phyloP scores from a whole-genome alignment of 345 rosid species.

The Brassica juncea region DNA sequence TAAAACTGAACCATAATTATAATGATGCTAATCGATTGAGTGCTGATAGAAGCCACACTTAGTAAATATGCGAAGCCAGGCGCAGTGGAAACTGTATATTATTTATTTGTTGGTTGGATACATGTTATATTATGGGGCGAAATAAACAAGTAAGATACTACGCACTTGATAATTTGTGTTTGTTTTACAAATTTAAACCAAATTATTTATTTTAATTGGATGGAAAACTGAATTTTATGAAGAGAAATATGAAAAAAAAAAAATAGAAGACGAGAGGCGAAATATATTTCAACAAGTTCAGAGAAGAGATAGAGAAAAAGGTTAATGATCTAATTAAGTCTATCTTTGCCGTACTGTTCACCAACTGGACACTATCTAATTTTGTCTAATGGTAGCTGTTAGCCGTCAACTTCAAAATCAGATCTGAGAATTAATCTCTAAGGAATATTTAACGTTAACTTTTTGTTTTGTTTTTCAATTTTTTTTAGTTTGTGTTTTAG shows the following conservation, averaged over 20 bases:
- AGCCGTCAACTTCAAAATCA: not conserved
- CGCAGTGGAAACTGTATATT: constrained; percentile 65
- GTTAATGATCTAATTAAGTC: not conserved
- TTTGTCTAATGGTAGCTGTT: not conserved
- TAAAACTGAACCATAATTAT: not conserved
- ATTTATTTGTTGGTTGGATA: too few relatives aligned
- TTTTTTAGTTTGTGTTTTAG: not conserved
- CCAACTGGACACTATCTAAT: not conserved
- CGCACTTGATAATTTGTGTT: not conserved
- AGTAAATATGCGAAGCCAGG: constrained; percentile 55
- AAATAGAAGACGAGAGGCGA: not conserved
- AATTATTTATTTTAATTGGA: not conserved
- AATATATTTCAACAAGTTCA: too few relatives aligned
- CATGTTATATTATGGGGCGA: too few relatives aligned
- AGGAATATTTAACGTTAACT: not conserved
- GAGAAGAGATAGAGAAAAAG: not conserved
- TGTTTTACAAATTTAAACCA: too few relatives aligned
- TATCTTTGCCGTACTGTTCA: not conserved
- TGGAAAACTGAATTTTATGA: not conserved
- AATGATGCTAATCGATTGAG: constrained; percentile 1
- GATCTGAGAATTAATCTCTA: not conserved
- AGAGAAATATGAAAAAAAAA: not conserved
- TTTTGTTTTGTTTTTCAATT: not conserved
- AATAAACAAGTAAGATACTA: not conserved
- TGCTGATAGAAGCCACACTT: constrained; percentile 58